Base-by-base conservation (phyloP, 2,329 filamentous ascomycete species). In the Fusarium falciforme region DNA sequence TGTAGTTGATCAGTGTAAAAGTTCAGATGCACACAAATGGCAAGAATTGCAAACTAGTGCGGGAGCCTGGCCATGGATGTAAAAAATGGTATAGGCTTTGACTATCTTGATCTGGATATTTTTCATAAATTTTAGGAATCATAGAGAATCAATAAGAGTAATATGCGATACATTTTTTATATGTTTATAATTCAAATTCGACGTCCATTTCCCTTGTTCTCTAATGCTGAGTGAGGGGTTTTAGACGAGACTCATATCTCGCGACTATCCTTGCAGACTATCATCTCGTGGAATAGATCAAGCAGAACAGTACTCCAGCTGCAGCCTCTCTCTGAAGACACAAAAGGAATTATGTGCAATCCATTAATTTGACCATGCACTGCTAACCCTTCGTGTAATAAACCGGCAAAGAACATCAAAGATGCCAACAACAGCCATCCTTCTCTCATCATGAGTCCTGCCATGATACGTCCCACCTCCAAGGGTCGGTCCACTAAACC, bases 401-500 rank as follows among this genome's bases (percentile, higher is more conserved):
- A 17, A 36, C 9, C 7, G 12, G 1, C 16, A 12, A 55, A 20
- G 5, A 33, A 36, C 2, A 57, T 8, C 10, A 20, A 29, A 27
- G 5, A 27, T 27, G 5, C 17, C 16, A 25, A 11, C 22, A 57
- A 17, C 29, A 35, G 12, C 20, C 9, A 57, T 16, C 16, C 33
- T 16, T 29, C 36, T 6, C 49, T 58, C 29, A 68, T 68, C 47
- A 68, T 68, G 25, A 68, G 57, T 27, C 25, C 52, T 58, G 8
- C 22, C 55, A 67, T 66, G 66, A 58, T n/a, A 22, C 35, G 60
- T 52, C 64, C 49, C 35, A 22, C 47, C 61, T 25, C 6, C 25
- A 27, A 67, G 40, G 42, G 20, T 52, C 54, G 31, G 31, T 36
- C 72, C 72, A 35, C 74, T 77, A 76, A 67, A 49, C 74, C 67